Percentiles rank a stretch among this genome's conserved stretches.
Conservation (phyloP, 169 alveolate species). For the Babesia ovis region DNA sequence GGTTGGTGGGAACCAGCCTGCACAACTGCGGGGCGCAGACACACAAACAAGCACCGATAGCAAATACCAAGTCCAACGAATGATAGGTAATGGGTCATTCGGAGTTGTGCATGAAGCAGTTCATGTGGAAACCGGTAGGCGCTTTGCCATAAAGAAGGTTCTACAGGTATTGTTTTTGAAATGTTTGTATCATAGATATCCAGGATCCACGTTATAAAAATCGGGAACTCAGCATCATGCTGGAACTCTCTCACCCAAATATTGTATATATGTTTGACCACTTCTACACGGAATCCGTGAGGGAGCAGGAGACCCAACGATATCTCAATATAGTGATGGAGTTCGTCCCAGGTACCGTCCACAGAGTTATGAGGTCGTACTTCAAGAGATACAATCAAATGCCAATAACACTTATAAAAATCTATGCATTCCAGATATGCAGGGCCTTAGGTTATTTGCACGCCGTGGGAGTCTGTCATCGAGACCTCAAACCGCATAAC, state of each 20-base stretch:
- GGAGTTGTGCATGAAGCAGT: constrained; percentile 96
- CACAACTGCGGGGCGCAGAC: constrained; percentile 15
- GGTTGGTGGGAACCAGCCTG: not conserved
- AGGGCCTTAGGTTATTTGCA: constrained; percentile 95
- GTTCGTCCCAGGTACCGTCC: constrained; percentile 94
- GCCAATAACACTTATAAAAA: constrained; percentile 89
- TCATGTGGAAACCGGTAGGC: constrained; percentile 91
- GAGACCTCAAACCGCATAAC: constrained; percentile 99
- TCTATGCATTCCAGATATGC: constrained; percentile 92
- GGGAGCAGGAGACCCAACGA: constrained; percentile 69
- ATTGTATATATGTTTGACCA: constrained; percentile 90
- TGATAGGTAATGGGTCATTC: constrained; percentile 97
- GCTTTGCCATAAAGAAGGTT: constrained; percentile 96
- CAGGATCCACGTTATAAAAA: constrained; percentile 94
- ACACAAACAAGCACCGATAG: constrained; percentile 20
- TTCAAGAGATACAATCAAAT: constrained; percentile 84
- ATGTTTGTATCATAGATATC: too few species aligned
- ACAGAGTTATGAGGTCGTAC: constrained; percentile 89
- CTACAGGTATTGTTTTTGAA: constrained; percentile 79
- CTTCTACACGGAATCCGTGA: constrained; percentile 75
- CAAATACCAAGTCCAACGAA: constrained; percentile 82
- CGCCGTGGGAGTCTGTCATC: constrained; percentile 93
- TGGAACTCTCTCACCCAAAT: constrained; percentile 92
- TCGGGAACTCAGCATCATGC: constrained; percentile 93
- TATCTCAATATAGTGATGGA: constrained; percentile 97